Conservation (phyloP, 2,329 filamentous ascomycete genomes). For the Apiospora koreana region DNA sequence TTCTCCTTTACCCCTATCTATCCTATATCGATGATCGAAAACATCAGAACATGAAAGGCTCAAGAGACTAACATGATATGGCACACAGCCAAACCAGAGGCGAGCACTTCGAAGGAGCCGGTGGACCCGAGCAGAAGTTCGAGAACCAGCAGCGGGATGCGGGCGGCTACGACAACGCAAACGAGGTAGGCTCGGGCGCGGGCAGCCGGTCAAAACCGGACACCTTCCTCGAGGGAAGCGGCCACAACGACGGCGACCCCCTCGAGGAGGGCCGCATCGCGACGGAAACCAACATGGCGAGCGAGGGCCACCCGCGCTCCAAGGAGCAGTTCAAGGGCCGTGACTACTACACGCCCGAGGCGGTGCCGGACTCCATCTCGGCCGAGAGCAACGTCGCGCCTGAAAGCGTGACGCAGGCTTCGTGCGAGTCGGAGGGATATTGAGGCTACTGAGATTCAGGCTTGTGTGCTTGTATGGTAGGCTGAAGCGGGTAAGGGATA, state of each 20-base stretch:
- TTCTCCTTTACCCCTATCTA: background rate
- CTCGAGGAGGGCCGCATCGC: slow-evolving; percentile 39
- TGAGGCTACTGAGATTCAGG: background rate
- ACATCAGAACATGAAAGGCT: too few relatives aligned
- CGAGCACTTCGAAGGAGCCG: slow-evolving; percentile 43
- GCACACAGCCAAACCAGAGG: slow-evolving; percentile 43
- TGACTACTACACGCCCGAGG: slow-evolving; percentile 42
- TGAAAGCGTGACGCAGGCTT: slow-evolving; percentile 40
- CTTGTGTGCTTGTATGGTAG: too few relatives aligned
- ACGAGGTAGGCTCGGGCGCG: slow-evolving; percentile 19
- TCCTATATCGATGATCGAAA: too few relatives aligned
- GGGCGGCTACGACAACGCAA: slow-evolving; percentile 38
- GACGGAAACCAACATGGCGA: slow-evolving; percentile 34
- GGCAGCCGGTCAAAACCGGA: slow-evolving; percentile 26
- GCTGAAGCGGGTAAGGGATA: too few relatives aligned
- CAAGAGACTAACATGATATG: slow-evolving; percentile 16
- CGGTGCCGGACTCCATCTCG: slow-evolving; percentile 43
- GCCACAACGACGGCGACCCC: slow-evolving; percentile 27
- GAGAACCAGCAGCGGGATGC: slow-evolving; percentile 27
- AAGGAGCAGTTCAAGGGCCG: slow-evolving; percentile 42
- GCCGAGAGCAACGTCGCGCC: slow-evolving; percentile 44
- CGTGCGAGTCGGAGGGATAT: slow-evolving; percentile 28
- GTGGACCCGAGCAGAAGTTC: slow-evolving; percentile 45
- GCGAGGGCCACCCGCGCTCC: slow-evolving; percentile 34
- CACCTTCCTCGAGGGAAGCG: slow-evolving; percentile 29